Base-by-base conservation (phyloP, 805 yeast species). In the Metschnikowia arizonensis region DNA sequence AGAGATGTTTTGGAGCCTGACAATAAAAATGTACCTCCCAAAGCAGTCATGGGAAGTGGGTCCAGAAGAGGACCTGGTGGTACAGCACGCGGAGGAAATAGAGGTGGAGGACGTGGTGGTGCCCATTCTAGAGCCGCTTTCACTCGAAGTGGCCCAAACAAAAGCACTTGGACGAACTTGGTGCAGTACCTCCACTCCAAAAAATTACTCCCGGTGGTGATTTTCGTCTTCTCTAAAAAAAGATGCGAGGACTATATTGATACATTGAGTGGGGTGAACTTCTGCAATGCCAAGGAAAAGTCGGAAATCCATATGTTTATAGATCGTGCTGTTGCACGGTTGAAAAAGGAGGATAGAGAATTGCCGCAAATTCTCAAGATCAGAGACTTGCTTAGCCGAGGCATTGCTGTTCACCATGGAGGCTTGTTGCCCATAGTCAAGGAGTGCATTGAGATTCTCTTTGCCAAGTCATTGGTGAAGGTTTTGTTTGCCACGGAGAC, bases 401-500 rank as follows among this genome's bases (percentile, higher is more conserved):
- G 99, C 46, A 85, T 93, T 50, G 97, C 96, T 0, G 95, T 90
- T 2, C 98, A 90, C 61, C 97, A 90, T 64, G 95, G 96, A 60
- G 98, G 98, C 1, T 66, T 90, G 48, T 66, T 90, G 46, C 98
- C 98, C 0, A 90, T 90, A 32, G 95, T 90, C 23, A 90, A 90
- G 58, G 98, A 90, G 60, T 81, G 88, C 37, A 90, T 90, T 52
- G 99, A 93, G 65, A 90, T 93, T 45, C 66, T 93, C 39, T 93
- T 93, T 68, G 82, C 97, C 0, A 83, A 80, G 55, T 83, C 95
- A 0, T 72, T 91, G 42, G 86, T 93, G 35, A 90, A 89, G 63
- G 93, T 91, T 1, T 69, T 93, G 42, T 93, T 93, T 69, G 98
- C 99, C 0, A 93, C 99, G 0, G 99, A 93, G 64, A 93, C 99